Base-by-base conservation (phyloP, 2,329 filamentous ascomycete genomes). In the Aspergillus vadensis region DNA sequence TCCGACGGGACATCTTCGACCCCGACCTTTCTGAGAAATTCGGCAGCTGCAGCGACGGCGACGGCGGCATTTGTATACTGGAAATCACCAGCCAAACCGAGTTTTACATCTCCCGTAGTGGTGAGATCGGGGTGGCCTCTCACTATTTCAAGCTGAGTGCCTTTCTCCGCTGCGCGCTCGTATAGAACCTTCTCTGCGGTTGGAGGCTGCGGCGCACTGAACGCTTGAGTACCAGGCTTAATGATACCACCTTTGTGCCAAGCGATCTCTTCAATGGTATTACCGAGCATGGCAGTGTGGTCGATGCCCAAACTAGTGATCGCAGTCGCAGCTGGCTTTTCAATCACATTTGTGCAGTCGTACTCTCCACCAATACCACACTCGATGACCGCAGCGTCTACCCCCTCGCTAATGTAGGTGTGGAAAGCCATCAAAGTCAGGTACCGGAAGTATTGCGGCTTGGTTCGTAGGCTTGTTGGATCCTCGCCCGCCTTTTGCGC, bases 231-330 rank as follows among this genome's bases (percentile, higher is more conserved):
- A 0, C 85, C 86, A 0, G 76, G 55, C 74, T 96, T 97, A 73
- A 96, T 89, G 48, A 97, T 91, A 1, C 93, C 93, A 6, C 88
- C 89, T 76, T 97, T 97, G 74, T 97, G 91, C 93, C 92, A 97
- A 3, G 92, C 88, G 65, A 97, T 97, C 70, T 91, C 82, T 59
- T 90, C 88, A 54, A 94, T 84, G 0, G 91, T 93, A 39, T 85
- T 82, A 10, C 93, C 93, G 38, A 97, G 81, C 83, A 96, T 87
- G 4, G 84, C 86, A 1, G 89, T 87, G 75, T 97, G 93, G 69
- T 97, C 93, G 62, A 97, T 89, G 3, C 91, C 92, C 47, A 97
- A 76, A 69, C 89, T 92, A 19, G 92, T 88, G 39, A 97, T 87
- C 0, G 89, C 90, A 1, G 87, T 85, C 1, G 88, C 88, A 6